Percentiles rank a stretch among this genome's conserved stretches.
Evolutionary conservation across 108 stramenopile species (phyloP).

Genomic region (Nannochloropsis granulata): DNA sequence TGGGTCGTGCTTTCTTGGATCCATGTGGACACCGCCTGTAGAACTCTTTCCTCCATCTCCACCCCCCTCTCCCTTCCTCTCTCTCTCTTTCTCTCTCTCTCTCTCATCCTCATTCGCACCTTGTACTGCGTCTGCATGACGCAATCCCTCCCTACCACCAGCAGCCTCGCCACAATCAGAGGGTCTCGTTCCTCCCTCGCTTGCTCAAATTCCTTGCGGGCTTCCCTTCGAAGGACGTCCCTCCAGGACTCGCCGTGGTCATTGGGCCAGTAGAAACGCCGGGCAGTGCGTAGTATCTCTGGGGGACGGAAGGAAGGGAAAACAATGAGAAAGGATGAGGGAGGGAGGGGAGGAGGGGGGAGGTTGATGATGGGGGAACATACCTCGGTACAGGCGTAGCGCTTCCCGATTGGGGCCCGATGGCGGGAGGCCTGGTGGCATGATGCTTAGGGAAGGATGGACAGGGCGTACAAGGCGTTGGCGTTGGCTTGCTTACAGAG

Average conservation of each 20-base stretch:
- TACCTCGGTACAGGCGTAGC: background rate
- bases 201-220: conserved; percentile 71
- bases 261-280: conserved; percentile 62
- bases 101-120: conserved; percentile 25
- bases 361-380: background rate
- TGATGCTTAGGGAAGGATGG: background rate
- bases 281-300: background rate
- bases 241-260: conserved; percentile 62
- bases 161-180: conserved; percentile 61
- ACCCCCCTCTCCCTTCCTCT: background rate
- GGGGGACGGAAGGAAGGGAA: background rate
- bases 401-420: background rate
- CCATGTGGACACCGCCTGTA: background rate
- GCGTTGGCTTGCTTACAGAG: too few species aligned
- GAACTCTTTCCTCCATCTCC: background rate
- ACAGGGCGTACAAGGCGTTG: too few species aligned
- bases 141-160: conserved; percentile 79
- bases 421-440: background rate
- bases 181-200: conserved; percentile 67
- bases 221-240: conserved; percentile 48
- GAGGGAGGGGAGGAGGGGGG: background rate
- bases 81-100: background rate
- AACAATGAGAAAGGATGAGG: background rate
- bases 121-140: conserved; percentile 69
- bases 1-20: background rate